phyloP scores from a whole-genome alignment of 208 protist species.

The Entamoeba invadens region DNA sequence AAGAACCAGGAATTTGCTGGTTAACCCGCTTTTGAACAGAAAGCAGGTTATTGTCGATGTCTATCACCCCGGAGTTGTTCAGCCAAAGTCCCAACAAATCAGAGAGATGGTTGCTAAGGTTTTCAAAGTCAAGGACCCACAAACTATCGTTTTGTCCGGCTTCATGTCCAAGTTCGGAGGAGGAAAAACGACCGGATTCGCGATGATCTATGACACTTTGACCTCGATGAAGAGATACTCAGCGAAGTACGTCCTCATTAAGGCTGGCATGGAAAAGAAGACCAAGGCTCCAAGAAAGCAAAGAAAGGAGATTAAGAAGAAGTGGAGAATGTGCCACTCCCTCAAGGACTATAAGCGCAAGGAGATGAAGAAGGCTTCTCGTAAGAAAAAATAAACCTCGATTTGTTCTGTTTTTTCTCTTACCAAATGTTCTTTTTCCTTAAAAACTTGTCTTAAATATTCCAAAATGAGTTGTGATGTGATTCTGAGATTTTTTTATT shows the following conservation, averaged over 20 bases:
- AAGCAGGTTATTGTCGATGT: conserved; percentile 85
- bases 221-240: conserved; percentile 74
- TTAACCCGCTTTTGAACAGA: conserved; percentile 91
- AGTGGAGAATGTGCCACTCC: background rate
- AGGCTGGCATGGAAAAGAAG: conserved; percentile 30
- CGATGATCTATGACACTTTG: conserved; percentile 91
- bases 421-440: too few species aligned
- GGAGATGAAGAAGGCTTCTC: background rate
- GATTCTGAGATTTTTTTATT: too few species aligned
- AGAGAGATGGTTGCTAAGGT: conserved; percentile 74
- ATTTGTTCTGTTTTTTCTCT: too few species aligned
- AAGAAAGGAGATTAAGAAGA: background rate
- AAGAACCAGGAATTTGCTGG: conserved; percentile 86
- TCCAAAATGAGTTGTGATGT: too few species aligned
- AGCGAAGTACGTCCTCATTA: conserved; percentile 83
- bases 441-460: too few species aligned
- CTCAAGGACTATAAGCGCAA: background rate
- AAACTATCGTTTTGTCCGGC: conserved; percentile 80
- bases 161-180: conserved; percentile 95
- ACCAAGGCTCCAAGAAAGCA: background rate
- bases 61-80: conserved; percentile 54
- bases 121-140: conserved; percentile 75
- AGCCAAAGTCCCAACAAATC: conserved; percentile 63
- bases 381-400: conserved; percentile 1
- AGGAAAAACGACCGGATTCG: conserved; percentile 89